Conservation (phyloP, 805 yeast species). For the Isabelozyma rhagii region DNA sequence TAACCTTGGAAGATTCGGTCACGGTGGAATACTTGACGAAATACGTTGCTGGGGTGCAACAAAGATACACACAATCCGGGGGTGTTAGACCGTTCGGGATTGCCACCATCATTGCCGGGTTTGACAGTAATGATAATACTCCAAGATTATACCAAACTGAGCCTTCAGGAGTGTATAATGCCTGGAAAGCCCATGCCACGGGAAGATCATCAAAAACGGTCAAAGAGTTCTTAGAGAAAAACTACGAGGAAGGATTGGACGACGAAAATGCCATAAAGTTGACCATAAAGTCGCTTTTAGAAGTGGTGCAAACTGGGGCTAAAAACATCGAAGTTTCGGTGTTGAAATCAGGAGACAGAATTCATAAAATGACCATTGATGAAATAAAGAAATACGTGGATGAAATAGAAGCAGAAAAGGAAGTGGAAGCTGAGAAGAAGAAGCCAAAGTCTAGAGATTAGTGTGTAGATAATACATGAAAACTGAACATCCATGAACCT, state of each 20-base stretch:
- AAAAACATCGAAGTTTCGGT: constrained; percentile 92
- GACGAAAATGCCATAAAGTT: constrained; percentile 74
- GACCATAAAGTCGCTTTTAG: constrained; percentile 82
- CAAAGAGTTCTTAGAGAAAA: constrained; percentile 90
- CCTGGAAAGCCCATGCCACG: constrained; percentile 97
- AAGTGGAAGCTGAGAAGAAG: constrained; percentile 74
- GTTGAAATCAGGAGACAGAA: constrained; percentile 64
- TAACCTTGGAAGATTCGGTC: constrained; percentile 94
- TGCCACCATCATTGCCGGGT: constrained; percentile 92
- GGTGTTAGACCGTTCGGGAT: constrained; percentile 99
- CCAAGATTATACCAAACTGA: constrained; percentile 93
- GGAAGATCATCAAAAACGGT: constrained; percentile 95
- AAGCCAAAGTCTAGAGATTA: constrained; percentile 34
- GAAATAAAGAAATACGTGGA: constrained; percentile 73
- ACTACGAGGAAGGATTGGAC: constrained; percentile 60
- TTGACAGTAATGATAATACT: constrained; percentile 76
- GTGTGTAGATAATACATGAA: neutral
- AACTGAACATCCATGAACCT: no score
- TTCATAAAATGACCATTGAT: constrained; percentile 61
- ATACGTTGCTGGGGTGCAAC: constrained; percentile 97
- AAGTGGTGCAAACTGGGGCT: constrained; percentile 97
- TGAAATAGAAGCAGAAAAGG: constrained; percentile 85
- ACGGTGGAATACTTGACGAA: constrained; percentile 87
- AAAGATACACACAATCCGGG: constrained; percentile 94
- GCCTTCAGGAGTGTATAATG: constrained; percentile 94